Conservation (phyloP, 2,329 filamentous ascomycete species). For the Exophiala sideris region DNA sequence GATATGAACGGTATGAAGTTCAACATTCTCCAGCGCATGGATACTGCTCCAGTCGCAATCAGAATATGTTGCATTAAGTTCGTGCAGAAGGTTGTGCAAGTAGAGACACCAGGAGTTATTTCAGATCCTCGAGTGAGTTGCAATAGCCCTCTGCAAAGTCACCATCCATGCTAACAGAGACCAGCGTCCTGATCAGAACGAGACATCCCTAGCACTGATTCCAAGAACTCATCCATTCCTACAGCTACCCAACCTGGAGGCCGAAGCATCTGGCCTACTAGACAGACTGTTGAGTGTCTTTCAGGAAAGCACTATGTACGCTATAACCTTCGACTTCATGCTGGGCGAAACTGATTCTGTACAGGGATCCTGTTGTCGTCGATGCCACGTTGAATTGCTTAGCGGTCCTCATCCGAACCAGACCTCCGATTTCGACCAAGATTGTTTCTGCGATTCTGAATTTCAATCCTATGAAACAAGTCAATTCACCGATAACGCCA, state of each 20-base stretch:
- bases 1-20: slow-evolving; percentile 85
- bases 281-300: slow-evolving; percentile 82
- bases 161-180: slow-evolving; percentile 1
- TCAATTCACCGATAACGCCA: slow-evolving; percentile 71
- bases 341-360: slow-evolving; percentile 1
- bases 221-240: slow-evolving; percentile 79
- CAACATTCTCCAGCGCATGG: slow-evolving; percentile 84
- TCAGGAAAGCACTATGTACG: slow-evolving; percentile 81
- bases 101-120: slow-evolving; percentile 80
- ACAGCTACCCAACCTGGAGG: slow-evolving; percentile 76
- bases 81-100: slow-evolving; percentile 84
- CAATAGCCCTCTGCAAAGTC: neutral
- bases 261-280: slow-evolving; percentile 84
- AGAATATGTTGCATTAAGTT: slow-evolving; percentile 97
- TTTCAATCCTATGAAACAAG: slow-evolving; percentile 86
- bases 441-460: slow-evolving; percentile 80
- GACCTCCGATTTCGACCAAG: slow-evolving; percentile 76
- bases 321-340: slow-evolving; percentile 10
- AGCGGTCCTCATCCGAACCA: slow-evolving; percentile 74
- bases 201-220: slow-evolving; percentile 83
- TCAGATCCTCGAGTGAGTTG: slow-evolving; percentile 74
- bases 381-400: slow-evolving; percentile 90
- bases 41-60: slow-evolving; percentile 69
- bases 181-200: slow-evolving; percentile 70
- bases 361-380: slow-evolving; percentile 79